phyloP scores from a whole-genome alignment of 768 basidiomycete species.

The Boletus rubescentipes region DNA sequence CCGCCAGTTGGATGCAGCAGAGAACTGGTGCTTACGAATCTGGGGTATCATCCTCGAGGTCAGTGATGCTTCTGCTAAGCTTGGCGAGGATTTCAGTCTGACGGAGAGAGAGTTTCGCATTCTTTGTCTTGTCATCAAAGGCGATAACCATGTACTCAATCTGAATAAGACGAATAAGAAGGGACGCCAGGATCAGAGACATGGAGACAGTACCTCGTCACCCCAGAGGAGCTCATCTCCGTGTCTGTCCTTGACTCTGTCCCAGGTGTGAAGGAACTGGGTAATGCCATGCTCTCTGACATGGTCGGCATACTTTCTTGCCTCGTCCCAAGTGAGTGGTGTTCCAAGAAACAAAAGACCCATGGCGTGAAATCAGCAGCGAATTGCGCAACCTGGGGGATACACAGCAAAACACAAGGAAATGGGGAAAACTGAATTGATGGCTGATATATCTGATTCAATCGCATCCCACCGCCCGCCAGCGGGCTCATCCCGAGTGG shows the following conservation, averaged over 20 bases:
- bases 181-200: neutral
- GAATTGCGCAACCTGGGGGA: constrained; percentile 13
- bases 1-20: neutral
- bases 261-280: constrained; percentile 94
- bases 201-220: constrained; percentile 72
- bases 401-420: no score
- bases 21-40: constrained; percentile 49
- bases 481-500: neutral
- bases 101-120: constrained; percentile 87
- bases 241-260: constrained; percentile 83
- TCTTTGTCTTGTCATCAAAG: constrained; percentile 75
- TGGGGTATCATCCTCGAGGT: constrained; percentile 51
- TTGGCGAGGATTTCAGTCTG: constrained; percentile 92
- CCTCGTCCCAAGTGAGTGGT: constrained; percentile 88
- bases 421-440: no score
- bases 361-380: constrained; percentile 47
- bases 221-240: constrained; percentile 97
- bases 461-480: neutral
- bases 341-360: constrained; percentile 92
- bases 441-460: neutral
- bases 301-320: constrained; percentile 84
- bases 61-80: constrained; percentile 64
- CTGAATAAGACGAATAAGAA: constrained; percentile 40
- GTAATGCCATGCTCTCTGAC: constrained; percentile 90
- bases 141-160: constrained; percentile 95